A percentile compares a stretch with the other conserved stretches of the same genome.
phyloP scores from a whole-genome alignment of 2,329 filamentous ascomycete species.

The Volutella citrinella region DNA sequence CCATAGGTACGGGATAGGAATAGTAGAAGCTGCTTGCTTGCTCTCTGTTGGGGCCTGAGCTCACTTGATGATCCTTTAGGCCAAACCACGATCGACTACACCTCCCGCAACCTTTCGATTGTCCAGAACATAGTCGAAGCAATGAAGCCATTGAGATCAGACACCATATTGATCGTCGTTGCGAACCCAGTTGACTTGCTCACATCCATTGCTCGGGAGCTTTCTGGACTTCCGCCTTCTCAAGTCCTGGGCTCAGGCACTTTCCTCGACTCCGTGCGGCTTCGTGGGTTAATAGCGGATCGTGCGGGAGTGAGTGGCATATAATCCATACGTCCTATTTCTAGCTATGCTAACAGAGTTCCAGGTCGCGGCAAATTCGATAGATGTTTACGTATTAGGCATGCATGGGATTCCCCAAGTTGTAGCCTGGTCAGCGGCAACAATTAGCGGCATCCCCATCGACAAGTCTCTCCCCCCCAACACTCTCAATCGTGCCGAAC shows the following conservation, averaged over 20 bases:
- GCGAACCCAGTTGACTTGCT: constrained; percentile 55
- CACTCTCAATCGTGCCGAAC: constrained; percentile 27
- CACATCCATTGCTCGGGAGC: constrained; percentile 45
- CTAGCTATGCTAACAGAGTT: no score
- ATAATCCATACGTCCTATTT: no score
- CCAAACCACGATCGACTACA: constrained; percentile 15
- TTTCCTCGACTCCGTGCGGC: constrained; percentile 48
- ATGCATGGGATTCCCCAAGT: constrained; percentile 21
- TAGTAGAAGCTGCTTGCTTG: background rate
- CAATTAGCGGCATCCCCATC: constrained; percentile 15
- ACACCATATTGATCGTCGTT: constrained; percentile 49
- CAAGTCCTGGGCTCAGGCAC: constrained; percentile 54
- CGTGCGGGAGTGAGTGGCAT: constrained; percentile 12
- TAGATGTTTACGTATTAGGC: constrained; percentile 20
- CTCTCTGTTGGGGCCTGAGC: background rate
- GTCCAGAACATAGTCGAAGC: constrained; percentile 43
- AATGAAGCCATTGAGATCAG: constrained; percentile 45
- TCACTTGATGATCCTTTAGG: constrained; percentile 9
- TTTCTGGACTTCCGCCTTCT: constrained; percentile 43
- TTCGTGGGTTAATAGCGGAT: constrained; percentile 41
- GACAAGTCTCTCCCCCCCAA: constrained; percentile 4
- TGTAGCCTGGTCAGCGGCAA: constrained; percentile 22
- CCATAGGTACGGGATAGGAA: constrained; percentile 21
- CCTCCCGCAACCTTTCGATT: constrained; percentile 45
- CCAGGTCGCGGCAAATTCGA: no score